Base-by-base conservation (phyloP, 345 rosid genomes). In the Crucihimalaya himalaica region DNA sequence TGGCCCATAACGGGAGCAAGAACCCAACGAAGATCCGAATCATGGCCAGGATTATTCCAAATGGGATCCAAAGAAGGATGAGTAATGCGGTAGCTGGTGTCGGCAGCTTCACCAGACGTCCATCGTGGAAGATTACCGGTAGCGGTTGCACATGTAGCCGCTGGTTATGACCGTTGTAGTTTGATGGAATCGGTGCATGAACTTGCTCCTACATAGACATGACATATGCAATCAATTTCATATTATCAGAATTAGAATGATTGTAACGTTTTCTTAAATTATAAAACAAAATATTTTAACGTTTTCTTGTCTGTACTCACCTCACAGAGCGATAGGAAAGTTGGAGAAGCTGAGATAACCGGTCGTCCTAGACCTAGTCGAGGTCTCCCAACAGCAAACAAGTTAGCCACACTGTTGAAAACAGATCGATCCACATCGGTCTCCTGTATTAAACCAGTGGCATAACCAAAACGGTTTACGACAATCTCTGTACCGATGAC, bases 61-160 rank as follows among this genome's bases (percentile, higher is more conserved):
- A 54, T 13, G 98, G 97, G 64, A 91, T 83, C 98, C 98, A 94
- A 11, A 87, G 65, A 76, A 91, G 76, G 83, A 89, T 88, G 52
- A 91, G 52, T 18, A 91, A 81, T 25, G 97, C 90, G 0, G 85
- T 89, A 29, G 77, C 66, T 3, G 97, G 89, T 5, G 91, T 88
- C 1, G 98, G 97, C 1, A 88, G 92, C 74, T 86, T 89, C 39
- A 89, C 92, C 0, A 94, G 87, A 70, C 98, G 90, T 57, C 98
- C 97, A 37, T 91, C 97, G 59, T 94, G 98, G 79, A 94, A 94
- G 67, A 94, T 87, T 31, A 94, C 97, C 6, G 97, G 97, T 42
- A 69, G 52, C 2, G 94, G 97, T 43, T 82, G 94, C 37, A 78
- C 72, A 31, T 74, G 80, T 43, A 76, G 62, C 54, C 55, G 58